Base-by-base conservation (phyloP, 768 basidiomycete genomes). In the Collybia sordida region DNA sequence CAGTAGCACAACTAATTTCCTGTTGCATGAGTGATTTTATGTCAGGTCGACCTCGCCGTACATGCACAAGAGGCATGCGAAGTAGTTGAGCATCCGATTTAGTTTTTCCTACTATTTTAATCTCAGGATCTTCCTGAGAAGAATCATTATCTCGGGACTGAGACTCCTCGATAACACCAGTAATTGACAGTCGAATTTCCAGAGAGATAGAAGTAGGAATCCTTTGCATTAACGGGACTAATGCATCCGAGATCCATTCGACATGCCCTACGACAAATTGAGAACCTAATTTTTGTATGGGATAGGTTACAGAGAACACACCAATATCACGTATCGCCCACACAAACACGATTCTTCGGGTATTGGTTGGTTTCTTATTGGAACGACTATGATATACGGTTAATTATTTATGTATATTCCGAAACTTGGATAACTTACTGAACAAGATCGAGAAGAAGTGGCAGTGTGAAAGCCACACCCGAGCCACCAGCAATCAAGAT, bases 401-500 rank as follows among this genome's bases (percentile, higher is more conserved):
- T 36, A 17, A 34, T 22, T 36, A 24, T 12, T 4, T 34, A 8
- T 36, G n/a, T 5, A 21, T 21, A 19, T 17, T 21, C 12, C 19
- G n/a, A 18, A 23, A 51, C 43, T 22, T 21, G n/a, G 31, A 23
- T 49, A 24, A 41, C 21, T 43, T 54, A 78, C 78, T 67, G 63
- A 19, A 81, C 58, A 1, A 75, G 52, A 47, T 74, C 70, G 25
- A 77, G 54, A 18, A 82, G 63, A 18, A 76, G 58, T 7, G 81
- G 74, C 0, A 78, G 59, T 12, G 72, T 70, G 52, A 76, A 80
- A 2, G 78, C 68, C 8, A 80, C 65, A 0, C 81, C 80, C 3
- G 80, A 77, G 4, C 80, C 80, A 21, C 76, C 75, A 45, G 72
- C 72, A 37, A 80, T 62, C 28, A 79, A 55, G 6, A 78, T 51